Base-by-base conservation (phyloP, 192 early-diverging fungal species). In the Coemansia sp. region DNA sequence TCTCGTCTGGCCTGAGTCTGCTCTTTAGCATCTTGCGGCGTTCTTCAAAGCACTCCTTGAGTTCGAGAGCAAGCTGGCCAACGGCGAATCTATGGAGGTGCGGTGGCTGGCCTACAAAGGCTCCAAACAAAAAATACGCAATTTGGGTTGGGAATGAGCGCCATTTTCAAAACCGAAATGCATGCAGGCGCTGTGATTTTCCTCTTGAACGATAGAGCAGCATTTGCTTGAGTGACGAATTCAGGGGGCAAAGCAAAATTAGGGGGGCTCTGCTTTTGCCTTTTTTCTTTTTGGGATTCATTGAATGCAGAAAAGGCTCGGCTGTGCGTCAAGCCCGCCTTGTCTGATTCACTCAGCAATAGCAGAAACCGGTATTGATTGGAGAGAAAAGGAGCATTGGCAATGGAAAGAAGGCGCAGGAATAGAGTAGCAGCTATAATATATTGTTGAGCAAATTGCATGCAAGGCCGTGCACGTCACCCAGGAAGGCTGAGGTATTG, bases 1-100 rank as follows among this genome's bases (percentile, higher is more conserved):
- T 86, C 67, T 97, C 92, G 69, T 94, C 88, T 1, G 88, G 87
- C 37, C 72, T 65, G 71, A 96, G 86, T 48, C 79, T 77, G 19
- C 84, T 72, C 18, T 78, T 70, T 6, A 92, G 91, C 50, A 93
- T 67, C 37, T 79, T 73, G 50, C 96, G 92, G 65, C 96, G 87
- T 48, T 59, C 62, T 18, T 65, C 57, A 38, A 67, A 61, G 23
- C 71, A 74, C 11, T 71, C 63, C 26, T 53, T 61, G 18, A 71
- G 57, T 26, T 77, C 75, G 2, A 61, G 57, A n/a, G 71, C 75
- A 56, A 83, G 69, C 38, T 71, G 75, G 23, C 62, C 56, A n/a
- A 77, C 57, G 10, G 75, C 76, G 50, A 83, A 83, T 23, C 52
- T 23, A 10, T 75, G 71, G 58, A 77, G 43, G 19, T 69, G 63